A percentile compares a stretch with the other conserved stretches of the same genome.
Conservation (phyloP, 2,329 filamentous ascomycete species). For the Phyllosticta capitalensis region DNA sequence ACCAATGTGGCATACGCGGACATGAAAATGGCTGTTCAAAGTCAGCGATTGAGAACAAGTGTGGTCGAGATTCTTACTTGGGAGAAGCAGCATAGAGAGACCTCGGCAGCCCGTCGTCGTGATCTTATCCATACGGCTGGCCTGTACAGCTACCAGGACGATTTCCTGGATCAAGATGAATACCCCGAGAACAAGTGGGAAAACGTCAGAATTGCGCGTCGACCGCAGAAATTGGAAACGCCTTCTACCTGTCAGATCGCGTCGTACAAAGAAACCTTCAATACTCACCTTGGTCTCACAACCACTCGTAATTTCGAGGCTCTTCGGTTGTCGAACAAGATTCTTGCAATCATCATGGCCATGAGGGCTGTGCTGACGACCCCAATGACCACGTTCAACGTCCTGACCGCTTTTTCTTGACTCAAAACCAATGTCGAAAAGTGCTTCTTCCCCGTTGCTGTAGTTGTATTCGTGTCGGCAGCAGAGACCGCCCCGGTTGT, state of each 20-base stretch:
- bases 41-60: background rate
- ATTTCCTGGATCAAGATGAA: slow-evolving; percentile 28
- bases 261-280: background rate
- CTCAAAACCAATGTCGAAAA: slow-evolving; percentile 21
- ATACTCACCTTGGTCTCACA: slow-evolving; percentile 24
- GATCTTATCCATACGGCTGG: slow-evolving; percentile 27
- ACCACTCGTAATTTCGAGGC: slow-evolving; percentile 23
- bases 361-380: slow-evolving; percentile 28
- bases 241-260: slow-evolving; percentile 16
- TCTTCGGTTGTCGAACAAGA: slow-evolving; percentile 29
- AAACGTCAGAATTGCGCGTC: slow-evolving; percentile 31
- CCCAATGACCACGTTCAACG: slow-evolving; percentile 30
- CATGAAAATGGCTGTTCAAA: slow-evolving; percentile 50
- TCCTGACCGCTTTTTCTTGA: slow-evolving; percentile 29
- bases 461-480: background rate
- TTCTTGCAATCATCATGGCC: slow-evolving; percentile 26
- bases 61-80: slow-evolving; percentile 19
- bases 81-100: slow-evolving; percentile 28
- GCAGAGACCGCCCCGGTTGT: background rate
- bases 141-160: slow-evolving; percentile 30
- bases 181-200: slow-evolving; percentile 31
- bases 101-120: slow-evolving; percentile 27
- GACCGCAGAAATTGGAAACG: slow-evolving; percentile 26
- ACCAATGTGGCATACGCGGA: slow-evolving; percentile 56
- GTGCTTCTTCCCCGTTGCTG: background rate